Evolutionary conservation across 805 yeast species (phyloP), one percentile per base, ranked within the genome.

Genomic region (Metschnikowia peoriensis): DNA sequence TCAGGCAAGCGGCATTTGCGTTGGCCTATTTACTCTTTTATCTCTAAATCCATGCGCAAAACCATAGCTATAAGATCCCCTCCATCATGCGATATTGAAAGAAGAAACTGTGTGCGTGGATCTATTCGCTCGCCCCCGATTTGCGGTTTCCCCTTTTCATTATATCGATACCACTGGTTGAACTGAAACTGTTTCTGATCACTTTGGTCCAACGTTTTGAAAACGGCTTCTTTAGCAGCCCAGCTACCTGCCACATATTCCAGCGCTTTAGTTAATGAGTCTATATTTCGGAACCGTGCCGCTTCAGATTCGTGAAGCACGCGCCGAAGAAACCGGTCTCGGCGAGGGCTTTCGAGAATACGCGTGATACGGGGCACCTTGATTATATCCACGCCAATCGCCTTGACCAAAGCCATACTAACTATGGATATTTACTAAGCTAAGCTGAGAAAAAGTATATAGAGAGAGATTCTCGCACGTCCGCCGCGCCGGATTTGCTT

Each of bases 201-300:
- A 3, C 54, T 55, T 1, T 59, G 47, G 44, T 76, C 80, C 51
- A 88, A 65, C 0, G 85, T 74, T 65, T 88, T 88, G 65, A 72
- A 88, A 8, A 86, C 61, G 0, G 94, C 92, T 60, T 88, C 96
- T 58, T 88, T 88, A 8, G 80, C 70, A 9, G 90, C 85, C 96
- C 96, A 88, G 16, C 67, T 59, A 2, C 83, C 81, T 1, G 89
- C 80, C 16, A 87, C 64, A 4, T 72, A 62, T 37, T 63, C 63
- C 39, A 8, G 71, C 65, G 40, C 72, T 8, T 61, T 55, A 1
- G 59, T 62, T 1, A 61, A 2, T 46, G 28, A 11, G 34, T 14
- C 15, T 12, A 32, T 14, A 22, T 56, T 32, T 4, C 55, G 46
- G 48, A 78, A 77, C 4, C 49, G 52, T 1, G 77, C 64, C 11